Evolutionary conservation across 2,329 filamentous ascomycete species (phyloP), one percentile per base, ranked within the genome.

Genomic region (Zymoseptoria passerinii): DNA sequence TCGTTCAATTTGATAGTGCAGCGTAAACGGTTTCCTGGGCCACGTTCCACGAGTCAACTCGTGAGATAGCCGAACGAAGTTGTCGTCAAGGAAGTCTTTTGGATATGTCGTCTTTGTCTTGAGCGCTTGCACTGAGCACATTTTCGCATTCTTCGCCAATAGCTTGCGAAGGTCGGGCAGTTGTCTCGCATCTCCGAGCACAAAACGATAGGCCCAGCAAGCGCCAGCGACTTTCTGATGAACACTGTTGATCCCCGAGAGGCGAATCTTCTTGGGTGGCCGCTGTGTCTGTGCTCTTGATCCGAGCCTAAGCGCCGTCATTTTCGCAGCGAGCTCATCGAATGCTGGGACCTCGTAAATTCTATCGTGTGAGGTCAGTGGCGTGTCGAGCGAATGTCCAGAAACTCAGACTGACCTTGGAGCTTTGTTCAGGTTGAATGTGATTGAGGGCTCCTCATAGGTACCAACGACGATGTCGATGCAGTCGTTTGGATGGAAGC

Each of bases 1-100:
- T 16, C 78, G 80, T 54, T 87, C 80, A 4, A 89, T 73, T 63
- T 88, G 85, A 65, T 84, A 88, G 5, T 82, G 75, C 0, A 85
- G 66, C 0, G 73, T 68, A 61, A 84, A 89, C 4, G 81, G 73
- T 58, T 83, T 64, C 1, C 62, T 55, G 23, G 70, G 56, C 51
- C 70, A 69, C 2, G 50, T 49, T 0, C 16, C 72, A 63, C 65
- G 70, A 64, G 54, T 65, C 9, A 76, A 63, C 7, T 68, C 69
- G 6, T 64, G 62, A 19, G 73, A 72, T 48, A 82, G 72, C 7
- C 58, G 52, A 1, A 49, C 52, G 20, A 65, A 62, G 13, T 58
- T 57, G 9, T 53, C 23, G 4, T 64, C 53, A 23, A 63, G 56
- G 4, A 58, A 48, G n/a, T 60, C 57, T 2, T 8, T 44, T 6